Evolutionary conservation across 1,139 yeast species (phyloP), one percentile per base, ranked within the genome.

Genomic region (Suhomyces bokatorum): DNA sequence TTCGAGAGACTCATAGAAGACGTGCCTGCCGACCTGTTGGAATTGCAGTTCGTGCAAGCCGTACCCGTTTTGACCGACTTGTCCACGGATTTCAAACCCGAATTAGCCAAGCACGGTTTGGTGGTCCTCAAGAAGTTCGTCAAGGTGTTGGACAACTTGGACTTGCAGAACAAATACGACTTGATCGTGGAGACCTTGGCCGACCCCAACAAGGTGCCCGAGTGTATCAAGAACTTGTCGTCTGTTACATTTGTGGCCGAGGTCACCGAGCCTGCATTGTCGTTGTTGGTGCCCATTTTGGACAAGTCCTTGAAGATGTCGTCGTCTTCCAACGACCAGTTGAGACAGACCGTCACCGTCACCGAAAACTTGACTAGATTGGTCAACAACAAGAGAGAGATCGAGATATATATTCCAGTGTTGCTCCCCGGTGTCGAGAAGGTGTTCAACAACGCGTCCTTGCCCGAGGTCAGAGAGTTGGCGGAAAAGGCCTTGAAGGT

Each of bases 221-320:
- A 83, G 48, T 90, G 97, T 67, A 88, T 93, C 66, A 88, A 87
- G 67, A 82, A 91, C 42, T 78, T 93, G 52, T 86, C 97, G 2
- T 87, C 95, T 39, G 98, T 93, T 44, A 93, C 99, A 0, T 93
- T 93, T 66, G 99, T 93, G 41, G 97, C 99, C 39, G 99, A 93
- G 72, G 99, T 93, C 51, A 93, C 98, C 14, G 98, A 91, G 69
- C 95, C 98, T 8, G 95, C 96, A 7, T 76, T 93, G 55, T 81
- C 98, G 4, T 72, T 93, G 48, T 77, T 93, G 57, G 97, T 89
- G 34, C 99, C 99, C 42, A 91, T 91, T 56, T 78, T 93, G 60
- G 93, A 85, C 65, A 88, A 93, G 64, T 93, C 98, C 2, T 77
- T 93, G 62, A 90, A 87, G 62, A 78, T 85, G 76, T 81, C 95